Conservation (phyloP, 2,329 filamentous ascomycete genomes). For the Aspergillus aculeatinus region DNA sequence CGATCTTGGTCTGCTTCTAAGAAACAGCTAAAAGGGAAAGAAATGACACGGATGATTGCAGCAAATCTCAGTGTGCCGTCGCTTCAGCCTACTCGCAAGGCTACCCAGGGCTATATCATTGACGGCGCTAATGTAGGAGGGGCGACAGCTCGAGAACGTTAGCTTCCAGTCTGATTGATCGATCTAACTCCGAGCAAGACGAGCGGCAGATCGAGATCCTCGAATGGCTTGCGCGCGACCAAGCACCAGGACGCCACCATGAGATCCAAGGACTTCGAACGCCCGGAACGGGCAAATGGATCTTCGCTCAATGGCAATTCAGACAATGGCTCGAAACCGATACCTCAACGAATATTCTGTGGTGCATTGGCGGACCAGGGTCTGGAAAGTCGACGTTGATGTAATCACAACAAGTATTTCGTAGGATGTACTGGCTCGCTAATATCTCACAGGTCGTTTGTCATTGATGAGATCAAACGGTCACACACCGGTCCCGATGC, state of each 20-base stretch:
- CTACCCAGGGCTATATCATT: too few relatives aligned
- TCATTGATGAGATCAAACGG: background rate
- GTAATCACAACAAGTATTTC: background rate
- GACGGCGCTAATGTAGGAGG: background rate
- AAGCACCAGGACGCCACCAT: background rate
- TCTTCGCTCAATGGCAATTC: background rate
- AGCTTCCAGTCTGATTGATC: background rate
- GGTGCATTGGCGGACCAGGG: background rate
- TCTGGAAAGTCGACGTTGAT: background rate
- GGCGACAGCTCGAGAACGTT: background rate
- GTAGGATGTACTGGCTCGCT: background rate
- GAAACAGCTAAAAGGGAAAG: too few relatives aligned
- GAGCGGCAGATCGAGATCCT: background rate
- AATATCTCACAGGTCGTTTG: background rate
- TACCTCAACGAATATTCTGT: background rate
- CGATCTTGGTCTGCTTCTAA: too few relatives aligned
- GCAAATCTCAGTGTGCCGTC: too few relatives aligned
- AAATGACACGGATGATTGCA: too few relatives aligned
- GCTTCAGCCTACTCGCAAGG: too few relatives aligned
- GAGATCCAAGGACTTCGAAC: background rate
- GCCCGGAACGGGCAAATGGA: background rate
- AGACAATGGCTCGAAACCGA: background rate
- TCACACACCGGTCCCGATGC: background rate
- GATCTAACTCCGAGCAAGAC: background rate
- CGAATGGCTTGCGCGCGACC: background rate